A percentile compares a stretch with the other conserved stretches of the same genome.
Conservation (phyloP, 257 asterid genomes). For the Haberlea rhodopensis region DNA sequence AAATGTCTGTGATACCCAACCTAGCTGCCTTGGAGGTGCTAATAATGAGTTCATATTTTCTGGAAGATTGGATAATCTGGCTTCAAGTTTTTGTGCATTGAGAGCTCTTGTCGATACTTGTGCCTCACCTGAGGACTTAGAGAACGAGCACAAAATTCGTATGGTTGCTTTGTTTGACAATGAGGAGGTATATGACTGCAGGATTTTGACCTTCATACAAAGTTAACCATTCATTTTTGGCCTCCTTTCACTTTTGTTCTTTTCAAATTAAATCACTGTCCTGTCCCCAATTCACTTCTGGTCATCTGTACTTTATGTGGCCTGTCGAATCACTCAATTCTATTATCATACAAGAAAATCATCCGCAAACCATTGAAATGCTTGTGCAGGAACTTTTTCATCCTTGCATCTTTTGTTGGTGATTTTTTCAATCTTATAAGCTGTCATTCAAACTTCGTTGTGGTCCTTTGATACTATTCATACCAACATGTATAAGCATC, state of each 20-base stretch:
- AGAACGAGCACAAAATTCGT: slow-evolving; percentile 68
- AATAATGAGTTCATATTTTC: slow-evolving; percentile 91
- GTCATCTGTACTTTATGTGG: too few relatives aligned
- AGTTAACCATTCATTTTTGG: background rate
- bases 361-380: too few relatives aligned
- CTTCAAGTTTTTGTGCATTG: slow-evolving; percentile 93
- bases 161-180: slow-evolving; percentile 96
- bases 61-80: slow-evolving; percentile 97
- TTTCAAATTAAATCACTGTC: background rate
- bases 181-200: slow-evolving; percentile 69
- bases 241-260: background rate
- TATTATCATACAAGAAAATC: too few relatives aligned
- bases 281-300: too few relatives aligned
- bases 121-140: slow-evolving; percentile 62
- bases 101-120: slow-evolving; percentile 93
- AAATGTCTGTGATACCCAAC: slow-evolving; percentile 94
- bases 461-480: too few relatives aligned
- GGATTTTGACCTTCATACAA: slow-evolving; percentile 18
- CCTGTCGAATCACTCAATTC: too few relatives aligned
- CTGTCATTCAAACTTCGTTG: too few relatives aligned
- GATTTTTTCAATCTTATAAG: too few relatives aligned
- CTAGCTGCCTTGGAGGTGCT: slow-evolving; percentile 99
- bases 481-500: too few relatives aligned
- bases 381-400: too few relatives aligned
- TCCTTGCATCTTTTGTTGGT: too few relatives aligned